Evolutionary conservation across 2,329 filamentous ascomycete genomes (phyloP).

Genomic region (Aureobasidium sp.): DNA sequence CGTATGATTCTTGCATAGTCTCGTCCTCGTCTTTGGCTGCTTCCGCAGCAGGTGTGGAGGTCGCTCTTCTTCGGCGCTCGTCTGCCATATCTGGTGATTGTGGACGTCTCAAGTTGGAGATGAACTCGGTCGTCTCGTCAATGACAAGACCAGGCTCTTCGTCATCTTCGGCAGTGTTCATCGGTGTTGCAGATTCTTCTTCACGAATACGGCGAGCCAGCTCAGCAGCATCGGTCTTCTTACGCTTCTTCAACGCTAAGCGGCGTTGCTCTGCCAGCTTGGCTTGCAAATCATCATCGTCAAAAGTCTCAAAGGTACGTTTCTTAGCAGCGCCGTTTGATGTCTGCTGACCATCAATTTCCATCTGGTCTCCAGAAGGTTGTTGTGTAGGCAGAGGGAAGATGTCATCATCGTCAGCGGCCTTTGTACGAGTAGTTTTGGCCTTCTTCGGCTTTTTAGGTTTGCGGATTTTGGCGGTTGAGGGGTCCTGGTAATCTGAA

Average conservation of each 20-base stretch:
- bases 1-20: slow-evolving; percentile 29
- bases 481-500: slow-evolving; percentile 83
- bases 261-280: slow-evolving; percentile 76
- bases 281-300: slow-evolving; percentile 88
- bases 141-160: slow-evolving; percentile 70
- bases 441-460: slow-evolving; percentile 75
- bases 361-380: slow-evolving; percentile 56
- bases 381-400: slow-evolving; percentile 33
- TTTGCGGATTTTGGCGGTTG: slow-evolving; percentile 88
- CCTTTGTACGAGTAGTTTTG: slow-evolving; percentile 65
- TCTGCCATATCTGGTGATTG: slow-evolving; percentile 30
- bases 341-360: slow-evolving; percentile 53
- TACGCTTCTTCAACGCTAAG: slow-evolving; percentile 83
- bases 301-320: slow-evolving; percentile 49
- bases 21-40: slow-evolving; percentile 44
- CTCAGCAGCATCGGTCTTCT: slow-evolving; percentile 78
- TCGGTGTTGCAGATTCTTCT: slow-evolving; percentile 48
- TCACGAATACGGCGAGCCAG: slow-evolving; percentile 71
- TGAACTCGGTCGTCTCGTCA: slow-evolving; percentile 91
- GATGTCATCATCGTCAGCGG: slow-evolving; percentile 53
- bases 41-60: slow-evolving; percentile 32
- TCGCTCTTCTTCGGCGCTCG: slow-evolving; percentile 24
- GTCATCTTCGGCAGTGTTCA: slow-evolving; percentile 51
- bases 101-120: slow-evolving; percentile 72
- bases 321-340: slow-evolving; percentile 20